These are phyloP conservation scores for Mitragyna speciosa DNA, from an alignment of 257 asterid genomes.

Conservation along the genomic window DNA sequence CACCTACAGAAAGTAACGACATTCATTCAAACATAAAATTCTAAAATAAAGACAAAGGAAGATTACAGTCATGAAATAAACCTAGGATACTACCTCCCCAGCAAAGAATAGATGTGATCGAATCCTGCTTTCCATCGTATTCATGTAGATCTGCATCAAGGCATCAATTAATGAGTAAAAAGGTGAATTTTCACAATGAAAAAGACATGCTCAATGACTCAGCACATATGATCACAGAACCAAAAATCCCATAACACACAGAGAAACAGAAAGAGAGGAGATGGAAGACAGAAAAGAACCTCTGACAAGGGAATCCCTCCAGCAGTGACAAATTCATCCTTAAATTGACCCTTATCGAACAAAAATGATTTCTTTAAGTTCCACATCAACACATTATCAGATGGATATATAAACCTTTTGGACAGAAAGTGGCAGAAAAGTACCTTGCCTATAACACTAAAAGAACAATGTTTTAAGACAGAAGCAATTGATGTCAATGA, in stretches of 20 bases:
- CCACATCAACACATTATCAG: constrained; percentile 1
- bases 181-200: constrained; percentile 2
- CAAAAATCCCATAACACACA: neutral
- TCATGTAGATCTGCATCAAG: constrained; percentile 59
- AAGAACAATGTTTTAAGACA: constrained; percentile 59
- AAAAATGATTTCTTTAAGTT: constrained; percentile 11
- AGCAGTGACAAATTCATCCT: constrained; percentile 97
- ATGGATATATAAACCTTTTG: neutral
- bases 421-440: constrained; percentile 14
- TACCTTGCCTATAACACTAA: constrained; percentile 82
- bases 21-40: neutral
- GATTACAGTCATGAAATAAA: neutral
- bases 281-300: constrained; percentile 44
- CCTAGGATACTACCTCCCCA: constrained; percentile 68
- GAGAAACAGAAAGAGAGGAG: constrained; percentile 1
- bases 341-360: constrained; percentile 75
- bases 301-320: constrained; percentile 97
- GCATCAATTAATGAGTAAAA: constrained; percentile 3
- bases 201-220: neutral
- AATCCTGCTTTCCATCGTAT: constrained; percentile 80
- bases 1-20: constrained; percentile 48
- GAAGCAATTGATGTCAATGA: constrained; percentile 50
- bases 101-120: constrained; percentile 69
- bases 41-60: neutral
- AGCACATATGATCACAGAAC: neutral